Conservation (phyloP, 768 basidiomycete genomes). For the Pulveroboletus sp. region DNA sequence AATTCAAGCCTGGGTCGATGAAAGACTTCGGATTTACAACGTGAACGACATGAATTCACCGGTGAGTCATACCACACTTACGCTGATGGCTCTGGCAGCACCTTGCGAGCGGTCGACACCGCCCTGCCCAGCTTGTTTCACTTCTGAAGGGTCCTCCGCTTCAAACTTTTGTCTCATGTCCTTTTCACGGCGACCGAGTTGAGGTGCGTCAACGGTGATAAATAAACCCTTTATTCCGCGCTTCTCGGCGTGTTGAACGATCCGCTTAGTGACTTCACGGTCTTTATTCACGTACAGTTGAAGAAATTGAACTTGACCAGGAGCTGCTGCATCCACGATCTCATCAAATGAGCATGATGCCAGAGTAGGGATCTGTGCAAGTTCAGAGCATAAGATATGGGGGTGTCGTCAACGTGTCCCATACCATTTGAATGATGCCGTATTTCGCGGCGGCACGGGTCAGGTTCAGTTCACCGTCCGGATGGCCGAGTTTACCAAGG, state of each 20-base stretch:
- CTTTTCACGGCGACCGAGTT: slow-evolving; percentile 90
- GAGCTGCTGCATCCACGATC: slow-evolving; percentile 79
- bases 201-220: slow-evolving; percentile 97
- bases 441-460: slow-evolving; percentile 85
- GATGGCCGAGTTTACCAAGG: slow-evolving; percentile 91
- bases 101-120: slow-evolving; percentile 82
- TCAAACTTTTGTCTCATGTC: slow-evolving; percentile 98
- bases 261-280: slow-evolving; percentile 74
- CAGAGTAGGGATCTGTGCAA: slow-evolving; percentile 81
- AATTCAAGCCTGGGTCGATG: slow-evolving; percentile 87
- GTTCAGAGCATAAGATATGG: not conserved
- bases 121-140: slow-evolving; percentile 42
- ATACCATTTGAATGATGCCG: slow-evolving; percentile 70
- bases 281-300: slow-evolving; percentile 93
- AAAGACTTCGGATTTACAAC: slow-evolving; percentile 56
- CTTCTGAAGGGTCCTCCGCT: slow-evolving; percentile 50
- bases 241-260: slow-evolving; percentile 86
- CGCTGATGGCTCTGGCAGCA: slow-evolving; percentile 90
- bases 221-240: slow-evolving; percentile 91
- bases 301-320: slow-evolving; percentile 78
- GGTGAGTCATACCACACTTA: slow-evolving; percentile 32
- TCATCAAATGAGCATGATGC: slow-evolving; percentile 97
- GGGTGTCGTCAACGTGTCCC: not conserved
- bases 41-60: not conserved
- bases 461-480: slow-evolving; percentile 88